Evolutionary conservation across 2,329 filamentous ascomycete species (phyloP), one percentile per base, ranked within the genome.

Genomic region (Knufia petricola): DNA sequence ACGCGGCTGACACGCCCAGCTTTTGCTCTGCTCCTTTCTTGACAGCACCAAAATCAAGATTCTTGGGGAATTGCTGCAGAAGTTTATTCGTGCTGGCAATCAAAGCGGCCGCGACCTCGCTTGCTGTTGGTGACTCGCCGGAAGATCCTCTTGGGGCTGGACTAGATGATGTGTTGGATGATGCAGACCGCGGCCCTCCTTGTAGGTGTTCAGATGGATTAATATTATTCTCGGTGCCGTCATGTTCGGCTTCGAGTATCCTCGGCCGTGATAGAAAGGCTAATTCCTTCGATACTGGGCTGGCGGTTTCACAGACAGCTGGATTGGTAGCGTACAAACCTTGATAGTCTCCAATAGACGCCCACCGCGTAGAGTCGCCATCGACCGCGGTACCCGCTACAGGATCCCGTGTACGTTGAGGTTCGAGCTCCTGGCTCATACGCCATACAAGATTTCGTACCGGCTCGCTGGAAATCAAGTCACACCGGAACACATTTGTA

Each of bases 401-500:
- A 3, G 36, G 20, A 13, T 4, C 10, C 17, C 32, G 41, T 17
- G 41, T 10, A 19, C 12, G 12, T 39, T 20, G 17, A 13, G 17
- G 17, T 21, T 39, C 37, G 21, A 39, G 4, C 4, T 21, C 37
- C 21, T 17, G 23, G 15, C 3, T 31, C n/a, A 15, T 31, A 12
- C 20, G 24, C 12, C 4, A 15, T 3, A 10, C 41, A 20, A 31
- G 41, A 6, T 31, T 8, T 44, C 12, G 23, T 12, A 31, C 4
- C 6, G 9, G 26, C 4, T 44, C n/a, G n/a, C 13, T 31, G 4
- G 12, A 13, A 7, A 46, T 20, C 7, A 20, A 28, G 9, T 36
- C 19, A 21, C 19, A 37, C 34, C 76, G 72, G 58, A 81, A 79
- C 19, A 81, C 57, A 28, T 66, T 62, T 3, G 67, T 61, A 54